Percentiles rank a stretch among this genome's conserved stretches.
Evolutionary conservation across 1,139 yeast species (phyloP).

Genomic region (Groenewaldozyma sp.): DNA sequence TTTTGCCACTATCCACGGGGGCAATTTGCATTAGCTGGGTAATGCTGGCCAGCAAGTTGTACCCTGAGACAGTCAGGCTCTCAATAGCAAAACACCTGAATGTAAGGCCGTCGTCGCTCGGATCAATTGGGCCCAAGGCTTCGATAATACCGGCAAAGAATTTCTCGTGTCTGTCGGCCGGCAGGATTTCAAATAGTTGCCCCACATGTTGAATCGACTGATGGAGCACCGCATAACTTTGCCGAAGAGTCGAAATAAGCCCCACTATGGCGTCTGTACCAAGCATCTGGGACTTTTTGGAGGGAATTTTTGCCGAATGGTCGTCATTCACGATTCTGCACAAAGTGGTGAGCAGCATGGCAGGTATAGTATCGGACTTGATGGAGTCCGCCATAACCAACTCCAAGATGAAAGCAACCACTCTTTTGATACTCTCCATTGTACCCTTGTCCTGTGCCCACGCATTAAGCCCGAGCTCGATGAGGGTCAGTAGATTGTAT

Average conservation of each 20-base stretch:
- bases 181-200: background rate
- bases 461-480: background rate
- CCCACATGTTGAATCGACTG: background rate
- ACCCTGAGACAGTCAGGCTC: background rate
- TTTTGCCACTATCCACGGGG: background rate
- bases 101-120: background rate
- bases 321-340: background rate
- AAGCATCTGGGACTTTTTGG: background rate
- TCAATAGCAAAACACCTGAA: background rate
- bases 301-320: too few relatives aligned
- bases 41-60: background rate
- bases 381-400: background rate
- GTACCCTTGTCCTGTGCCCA: background rate
- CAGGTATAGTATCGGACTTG: background rate
- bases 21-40: slow-evolving; percentile 1
- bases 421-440: background rate
- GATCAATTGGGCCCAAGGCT: background rate
- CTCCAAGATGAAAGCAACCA: background rate
- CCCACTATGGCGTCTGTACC: background rate
- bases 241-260: background rate
- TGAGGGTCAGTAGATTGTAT: background rate
- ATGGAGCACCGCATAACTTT: background rate
- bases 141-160: background rate
- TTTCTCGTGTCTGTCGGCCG: background rate
- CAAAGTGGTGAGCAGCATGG: background rate